Percentiles rank a stretch among this genome's conserved stretches.
Conservation (phyloP, 176 grass and related monocot species). For the Ananas comosus region DNA sequence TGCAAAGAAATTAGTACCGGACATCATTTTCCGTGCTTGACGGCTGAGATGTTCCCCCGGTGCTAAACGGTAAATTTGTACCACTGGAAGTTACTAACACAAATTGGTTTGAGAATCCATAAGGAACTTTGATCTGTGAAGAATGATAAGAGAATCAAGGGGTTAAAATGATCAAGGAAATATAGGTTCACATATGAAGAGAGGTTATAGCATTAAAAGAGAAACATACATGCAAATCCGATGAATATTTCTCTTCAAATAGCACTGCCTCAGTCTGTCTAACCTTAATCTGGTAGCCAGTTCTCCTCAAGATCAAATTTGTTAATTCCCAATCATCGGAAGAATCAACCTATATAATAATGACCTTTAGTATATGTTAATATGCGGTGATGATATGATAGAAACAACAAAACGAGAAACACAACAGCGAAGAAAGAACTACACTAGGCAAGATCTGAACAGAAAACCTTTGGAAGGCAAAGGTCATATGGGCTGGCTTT, state of each 20-base stretch:
- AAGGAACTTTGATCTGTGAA: conserved; percentile 77
- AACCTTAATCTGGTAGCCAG: conserved; percentile 47
- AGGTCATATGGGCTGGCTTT: not conserved
- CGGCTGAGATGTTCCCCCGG: conserved; percentile 31
- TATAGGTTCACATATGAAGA: not conserved
- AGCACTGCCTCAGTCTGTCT: conserved; percentile 32
- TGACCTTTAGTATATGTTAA: not conserved
- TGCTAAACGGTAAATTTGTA: conserved; percentile 57
- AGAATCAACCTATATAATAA: conserved; percentile 34
- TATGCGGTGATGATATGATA: not conserved
- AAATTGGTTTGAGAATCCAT: conserved; percentile 68
- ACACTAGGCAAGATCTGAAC: not conserved
- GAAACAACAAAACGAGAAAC: not conserved
- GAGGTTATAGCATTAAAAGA: not conserved
- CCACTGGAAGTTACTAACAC: conserved; percentile 56
- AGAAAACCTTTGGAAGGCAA: not conserved
- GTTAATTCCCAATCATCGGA: conserved; percentile 48
- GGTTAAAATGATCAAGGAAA: not conserved
- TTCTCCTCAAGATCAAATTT: conserved; percentile 38
- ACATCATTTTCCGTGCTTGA: conserved; percentile 42
- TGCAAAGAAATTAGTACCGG: conserved; percentile 28
- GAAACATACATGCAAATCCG: conserved; percentile 39
- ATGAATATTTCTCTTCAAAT: conserved; percentile 72
- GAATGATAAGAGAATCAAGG: conserved; percentile 15
- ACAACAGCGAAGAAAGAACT: not conserved